Percentiles rank a stretch among this genome's conserved stretches.
Evolutionary conservation across 78 protist genomes (phyloP).

Genomic region (Dictyostelium capitatum): DNA sequence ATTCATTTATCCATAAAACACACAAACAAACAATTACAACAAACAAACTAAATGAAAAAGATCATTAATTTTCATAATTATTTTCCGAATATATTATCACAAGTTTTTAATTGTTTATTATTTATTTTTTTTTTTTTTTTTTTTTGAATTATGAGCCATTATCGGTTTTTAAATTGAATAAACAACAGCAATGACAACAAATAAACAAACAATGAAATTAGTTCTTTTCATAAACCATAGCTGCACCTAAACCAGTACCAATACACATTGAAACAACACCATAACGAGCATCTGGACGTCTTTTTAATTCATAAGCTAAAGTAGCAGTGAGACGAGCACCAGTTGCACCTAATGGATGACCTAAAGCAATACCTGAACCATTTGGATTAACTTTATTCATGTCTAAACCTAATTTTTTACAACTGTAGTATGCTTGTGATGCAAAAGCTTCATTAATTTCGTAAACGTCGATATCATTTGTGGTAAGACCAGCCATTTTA

Average conservation of each 20-base stretch:
- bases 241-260: constrained; percentile 87
- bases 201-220: not conserved
- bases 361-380: constrained; percentile 99
- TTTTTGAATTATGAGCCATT: too few relatives aligned
- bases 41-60: too few relatives aligned
- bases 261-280: constrained; percentile 86
- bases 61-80: too few relatives aligned
- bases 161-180: too few relatives aligned
- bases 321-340: constrained; percentile 85
- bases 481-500: constrained; percentile 87
- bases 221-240: constrained; percentile 53
- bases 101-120: too few relatives aligned
- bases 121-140: too few relatives aligned
- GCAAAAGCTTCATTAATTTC: constrained; percentile 99
- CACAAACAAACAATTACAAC: too few relatives aligned
- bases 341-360: constrained; percentile 99
- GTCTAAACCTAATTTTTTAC: constrained; percentile 56
- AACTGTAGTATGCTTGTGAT: constrained; percentile 87
- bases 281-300: constrained; percentile 42
- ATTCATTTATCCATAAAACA: too few relatives aligned
- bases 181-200: too few relatives aligned
- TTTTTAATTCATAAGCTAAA: constrained; percentile 55
- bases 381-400: constrained; percentile 93
- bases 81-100: too few relatives aligned
- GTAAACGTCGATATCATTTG: constrained; percentile 92